Conservation (phyloP, 2,329 filamentous ascomycete species). For the Ascocoryne sarcoides region DNA sequence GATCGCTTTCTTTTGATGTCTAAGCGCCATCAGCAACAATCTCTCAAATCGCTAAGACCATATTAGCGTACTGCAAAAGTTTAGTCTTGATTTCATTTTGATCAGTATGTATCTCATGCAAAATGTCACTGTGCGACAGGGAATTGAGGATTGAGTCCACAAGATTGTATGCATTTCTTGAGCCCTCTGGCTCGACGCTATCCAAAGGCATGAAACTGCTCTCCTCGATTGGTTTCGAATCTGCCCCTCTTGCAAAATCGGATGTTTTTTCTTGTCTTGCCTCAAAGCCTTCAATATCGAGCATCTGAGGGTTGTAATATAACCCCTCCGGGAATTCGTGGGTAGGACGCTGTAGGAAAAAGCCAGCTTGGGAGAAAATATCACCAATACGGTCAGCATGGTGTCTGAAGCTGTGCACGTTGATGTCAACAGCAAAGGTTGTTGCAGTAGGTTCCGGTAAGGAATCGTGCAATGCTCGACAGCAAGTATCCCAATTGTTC, state of each 20-base stretch:
- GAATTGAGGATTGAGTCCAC: slow-evolving; percentile 2
- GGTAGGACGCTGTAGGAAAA: slow-evolving; percentile 1
- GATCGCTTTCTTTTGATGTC: slow-evolving; percentile 1
- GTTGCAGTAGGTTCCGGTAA: neutral
- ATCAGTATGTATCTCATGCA: slow-evolving; percentile 1
- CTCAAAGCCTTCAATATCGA: slow-evolving; percentile 1
- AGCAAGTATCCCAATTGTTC: neutral
- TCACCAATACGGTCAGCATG: slow-evolving; percentile 2
- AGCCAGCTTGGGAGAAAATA: slow-evolving; percentile 1
- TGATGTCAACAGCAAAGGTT: slow-evolving; percentile 1
- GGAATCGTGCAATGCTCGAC: neutral
- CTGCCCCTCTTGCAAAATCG: neutral
- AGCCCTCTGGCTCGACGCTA: neutral
- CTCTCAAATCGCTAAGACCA: neutral
- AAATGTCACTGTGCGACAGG: neutral
- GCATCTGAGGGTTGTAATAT: slow-evolving; percentile 3
- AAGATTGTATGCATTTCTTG: neutral
- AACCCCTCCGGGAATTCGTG: neutral
- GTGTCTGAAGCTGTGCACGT: neutral
- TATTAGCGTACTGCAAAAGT: neutral
- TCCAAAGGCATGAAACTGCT: neutral
- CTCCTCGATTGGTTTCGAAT: neutral
- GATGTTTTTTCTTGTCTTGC: neutral
- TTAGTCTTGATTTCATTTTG: neutral
- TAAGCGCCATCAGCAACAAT: neutral